phyloP scores from a whole-genome alignment of 2,329 filamentous ascomycete species.

The Sclerotiophoma versabilis region DNA sequence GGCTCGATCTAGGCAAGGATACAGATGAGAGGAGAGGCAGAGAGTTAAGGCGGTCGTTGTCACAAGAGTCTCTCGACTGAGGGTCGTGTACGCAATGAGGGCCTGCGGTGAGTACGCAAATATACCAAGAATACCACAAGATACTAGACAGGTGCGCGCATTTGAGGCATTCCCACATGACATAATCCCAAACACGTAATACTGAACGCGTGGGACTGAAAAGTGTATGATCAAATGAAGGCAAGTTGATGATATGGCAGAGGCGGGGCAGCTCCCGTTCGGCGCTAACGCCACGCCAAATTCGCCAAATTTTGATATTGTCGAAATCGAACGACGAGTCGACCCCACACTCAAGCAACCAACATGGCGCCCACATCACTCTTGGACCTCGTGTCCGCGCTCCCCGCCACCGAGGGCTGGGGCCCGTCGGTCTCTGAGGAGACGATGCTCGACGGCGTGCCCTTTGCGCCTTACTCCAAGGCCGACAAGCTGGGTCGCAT shows the following conservation, averaged over 20 bases:
- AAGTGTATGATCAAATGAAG: too few relatives aligned
- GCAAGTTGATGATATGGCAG: neutral
- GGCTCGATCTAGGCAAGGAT: neutral
- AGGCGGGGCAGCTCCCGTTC: slow-evolving; percentile 10
- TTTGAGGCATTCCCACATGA: too few relatives aligned
- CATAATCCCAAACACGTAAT: too few relatives aligned
- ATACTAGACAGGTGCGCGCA: too few relatives aligned
- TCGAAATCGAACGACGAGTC: slow-evolving; percentile 17
- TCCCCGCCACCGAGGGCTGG: slow-evolving; percentile 67
- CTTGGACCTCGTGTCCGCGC: slow-evolving; percentile 56
- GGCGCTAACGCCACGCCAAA: slow-evolving; percentile 19
- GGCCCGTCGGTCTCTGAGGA: slow-evolving; percentile 82
- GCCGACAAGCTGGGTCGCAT: slow-evolving; percentile 98
- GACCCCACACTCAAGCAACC: slow-evolving; percentile 21
- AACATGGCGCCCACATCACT: slow-evolving; percentile 57
- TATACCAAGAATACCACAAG: too few relatives aligned
- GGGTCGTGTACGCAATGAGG: neutral
- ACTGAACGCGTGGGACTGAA: too few relatives aligned
- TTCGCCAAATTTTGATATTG: slow-evolving; percentile 19
- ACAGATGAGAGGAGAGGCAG: slow-evolving; percentile 4
- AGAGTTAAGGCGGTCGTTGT: slow-evolving; percentile 3
- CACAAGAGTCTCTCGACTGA: slow-evolving; percentile 12
- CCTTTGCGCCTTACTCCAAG: slow-evolving; percentile 98
- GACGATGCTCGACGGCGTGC: slow-evolving; percentile 91
- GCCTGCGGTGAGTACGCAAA: too few relatives aligned